Conservation (phyloP, 306 rosid genomes). For the Cucumis melo region DNA sequence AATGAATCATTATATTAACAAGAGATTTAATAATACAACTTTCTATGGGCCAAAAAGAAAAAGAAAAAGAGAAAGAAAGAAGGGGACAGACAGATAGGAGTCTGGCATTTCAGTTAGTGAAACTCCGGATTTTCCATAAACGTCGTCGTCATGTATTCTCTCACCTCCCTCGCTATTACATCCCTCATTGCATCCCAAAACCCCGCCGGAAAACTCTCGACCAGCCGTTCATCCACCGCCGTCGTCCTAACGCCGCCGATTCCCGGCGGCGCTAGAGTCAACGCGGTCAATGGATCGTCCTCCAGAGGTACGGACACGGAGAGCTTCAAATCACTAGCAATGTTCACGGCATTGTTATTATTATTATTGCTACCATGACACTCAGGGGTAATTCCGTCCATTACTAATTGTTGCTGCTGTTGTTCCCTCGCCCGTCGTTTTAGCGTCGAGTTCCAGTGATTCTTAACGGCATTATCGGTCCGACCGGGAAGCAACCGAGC, state of each 20-base stretch:
- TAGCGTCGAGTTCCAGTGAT: constrained; percentile 93
- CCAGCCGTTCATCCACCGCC: background rate
- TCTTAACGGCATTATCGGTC: constrained; percentile 88
- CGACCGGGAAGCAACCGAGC: constrained; percentile 83
- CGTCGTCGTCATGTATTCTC: constrained; percentile 59
- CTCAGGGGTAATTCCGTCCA: constrained; percentile 9
- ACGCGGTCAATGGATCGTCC: constrained; percentile 68
- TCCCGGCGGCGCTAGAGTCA: constrained; percentile 95
- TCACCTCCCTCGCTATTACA: constrained; percentile 77
- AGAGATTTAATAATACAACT: background rate
- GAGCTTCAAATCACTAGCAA: background rate
- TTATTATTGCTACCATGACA: background rate
- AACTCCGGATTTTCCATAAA: constrained; percentile 37
- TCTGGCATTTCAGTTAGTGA: constrained; percentile 5
- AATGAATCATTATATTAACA: constrained; percentile 6
- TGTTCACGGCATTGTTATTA: background rate
- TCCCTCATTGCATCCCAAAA: constrained; percentile 84
- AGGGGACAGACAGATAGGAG: background rate
- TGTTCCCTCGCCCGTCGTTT: constrained; percentile 39
- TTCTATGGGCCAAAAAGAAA: background rate
- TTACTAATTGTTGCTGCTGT: background rate
- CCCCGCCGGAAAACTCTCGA: constrained; percentile 40
- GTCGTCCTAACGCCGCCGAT: background rate
- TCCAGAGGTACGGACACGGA: constrained; percentile 8
- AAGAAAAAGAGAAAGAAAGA: background rate